These are phyloP conservation scores for Dictyostelium firmibasis DNA, from an alignment of 78 protist genomes.

Conservation along the genomic window DNA sequence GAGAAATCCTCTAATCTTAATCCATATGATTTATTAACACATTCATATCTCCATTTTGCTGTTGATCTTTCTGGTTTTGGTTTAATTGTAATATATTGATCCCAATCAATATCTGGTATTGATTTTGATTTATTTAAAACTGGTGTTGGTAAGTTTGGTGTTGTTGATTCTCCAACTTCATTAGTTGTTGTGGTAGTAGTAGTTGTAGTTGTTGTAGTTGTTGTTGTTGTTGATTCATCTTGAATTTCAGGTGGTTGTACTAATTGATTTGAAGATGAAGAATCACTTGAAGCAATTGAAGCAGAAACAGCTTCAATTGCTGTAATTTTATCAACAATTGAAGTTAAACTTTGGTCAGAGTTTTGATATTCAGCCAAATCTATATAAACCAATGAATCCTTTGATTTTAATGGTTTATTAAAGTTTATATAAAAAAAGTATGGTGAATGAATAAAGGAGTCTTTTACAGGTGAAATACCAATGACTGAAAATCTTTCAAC, in stretches of 20 bases:
- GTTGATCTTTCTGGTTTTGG: background rate
- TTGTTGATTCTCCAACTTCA: background rate
- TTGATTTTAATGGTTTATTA: background rate
- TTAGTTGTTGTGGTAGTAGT: constrained; percentile 8
- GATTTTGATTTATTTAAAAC: background rate
- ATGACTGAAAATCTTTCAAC: background rate
- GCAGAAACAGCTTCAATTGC: background rate
- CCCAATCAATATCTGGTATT: background rate
- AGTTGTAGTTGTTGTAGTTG: constrained; percentile 4
- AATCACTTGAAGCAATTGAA: background rate
- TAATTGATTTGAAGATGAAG: background rate
- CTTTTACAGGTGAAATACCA: background rate
- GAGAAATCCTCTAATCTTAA: background rate
- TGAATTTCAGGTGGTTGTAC: background rate
- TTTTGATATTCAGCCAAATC: background rate
- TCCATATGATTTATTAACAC: background rate
- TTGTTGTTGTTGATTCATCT: background rate
- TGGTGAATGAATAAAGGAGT: background rate
- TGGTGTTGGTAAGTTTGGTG: background rate
- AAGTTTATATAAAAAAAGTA: background rate
- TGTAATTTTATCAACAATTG: background rate
- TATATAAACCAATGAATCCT: background rate
- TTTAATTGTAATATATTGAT: background rate
- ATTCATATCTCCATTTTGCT: constrained; percentile 11
- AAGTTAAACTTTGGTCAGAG: background rate